Evolutionary conservation across 352 stramenopile genomes (phyloP).

Genomic region (Hyaloperonospora brassicae): DNA sequence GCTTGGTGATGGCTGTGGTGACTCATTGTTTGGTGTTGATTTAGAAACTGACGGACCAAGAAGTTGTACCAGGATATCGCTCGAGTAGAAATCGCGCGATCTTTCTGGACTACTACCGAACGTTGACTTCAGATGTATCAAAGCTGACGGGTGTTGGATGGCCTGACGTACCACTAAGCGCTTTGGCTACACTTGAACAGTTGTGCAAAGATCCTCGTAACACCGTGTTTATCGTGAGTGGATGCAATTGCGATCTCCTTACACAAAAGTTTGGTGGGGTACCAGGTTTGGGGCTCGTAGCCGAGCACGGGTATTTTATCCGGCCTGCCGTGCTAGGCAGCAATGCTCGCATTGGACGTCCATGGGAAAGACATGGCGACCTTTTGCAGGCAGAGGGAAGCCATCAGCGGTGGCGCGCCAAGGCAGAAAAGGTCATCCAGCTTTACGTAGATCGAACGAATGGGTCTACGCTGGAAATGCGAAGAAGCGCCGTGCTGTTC

Average conservation of each 20-base stretch:
- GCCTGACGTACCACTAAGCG: conserved; percentile 66
- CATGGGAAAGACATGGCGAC: conserved; percentile 65
- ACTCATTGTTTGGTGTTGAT: conserved; percentile 7
- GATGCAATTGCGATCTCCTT: conserved; percentile 94
- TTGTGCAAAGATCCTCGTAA: conserved; percentile 93
- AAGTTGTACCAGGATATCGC: conserved; percentile 51
- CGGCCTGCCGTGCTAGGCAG: conserved; percentile 52
- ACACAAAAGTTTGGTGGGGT: conserved; percentile 91
- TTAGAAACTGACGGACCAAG: conserved; percentile 65
- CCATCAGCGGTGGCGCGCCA: conserved; percentile 88
- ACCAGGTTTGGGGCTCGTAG: conserved; percentile 92
- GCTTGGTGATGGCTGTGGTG: not conserved
- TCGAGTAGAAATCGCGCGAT: conserved; percentile 86
- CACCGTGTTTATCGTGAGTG: conserved; percentile 96
- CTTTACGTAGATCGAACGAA: conserved; percentile 97
- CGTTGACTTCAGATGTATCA: conserved; percentile 88
- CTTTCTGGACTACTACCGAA: conserved; percentile 98
- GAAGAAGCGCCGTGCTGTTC: conserved; percentile 96
- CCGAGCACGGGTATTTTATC: conserved; percentile 98
- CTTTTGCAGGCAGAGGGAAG: conserved; percentile 46
- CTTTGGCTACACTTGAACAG: conserved; percentile 80
- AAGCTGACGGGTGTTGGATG: conserved; percentile 70
- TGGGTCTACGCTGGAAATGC: conserved; percentile 95
- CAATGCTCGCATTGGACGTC: conserved; percentile 54
- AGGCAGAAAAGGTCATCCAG: conserved; percentile 94